Evolutionary conservation across 2,329 filamentous ascomycete species (phyloP).

Genomic region (Fusarium kyushuense): DNA sequence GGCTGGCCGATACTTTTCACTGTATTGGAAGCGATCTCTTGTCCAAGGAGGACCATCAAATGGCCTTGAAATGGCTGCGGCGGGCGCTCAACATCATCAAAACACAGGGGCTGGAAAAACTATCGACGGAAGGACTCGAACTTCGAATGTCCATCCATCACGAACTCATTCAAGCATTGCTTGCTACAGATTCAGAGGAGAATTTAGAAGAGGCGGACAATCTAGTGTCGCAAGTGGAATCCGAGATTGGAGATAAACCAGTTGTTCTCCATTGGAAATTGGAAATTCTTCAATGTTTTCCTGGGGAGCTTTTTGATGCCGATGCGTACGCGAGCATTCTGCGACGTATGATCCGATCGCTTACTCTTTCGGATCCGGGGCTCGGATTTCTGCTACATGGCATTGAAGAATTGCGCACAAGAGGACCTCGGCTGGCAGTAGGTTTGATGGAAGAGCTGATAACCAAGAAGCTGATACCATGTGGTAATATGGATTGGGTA

Average conservation of each 20-base stretch:
- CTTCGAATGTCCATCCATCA: conserved; percentile 76
- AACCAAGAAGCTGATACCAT: conserved; percentile 63
- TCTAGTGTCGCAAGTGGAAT: conserved; percentile 71
- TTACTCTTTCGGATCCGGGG: conserved; percentile 70
- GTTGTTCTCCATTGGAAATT: conserved; percentile 76
- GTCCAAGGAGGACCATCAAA: conserved; percentile 62
- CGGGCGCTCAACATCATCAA: conserved; percentile 72
- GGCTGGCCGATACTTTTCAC: conserved; percentile 75
- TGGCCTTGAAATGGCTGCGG: conserved; percentile 79
- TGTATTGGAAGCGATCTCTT: conserved; percentile 76
- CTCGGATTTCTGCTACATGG: conserved; percentile 76
- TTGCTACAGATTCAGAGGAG: conserved; percentile 61
- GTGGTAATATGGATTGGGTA: conserved; percentile 68
- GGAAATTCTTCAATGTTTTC: conserved; percentile 68
- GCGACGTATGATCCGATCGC: conserved; percentile 68
- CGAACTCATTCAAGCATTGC: conserved; percentile 66
- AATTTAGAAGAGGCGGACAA: conserved; percentile 64
- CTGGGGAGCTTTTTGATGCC: conserved; percentile 62
- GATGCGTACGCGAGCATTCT: conserved; percentile 66
- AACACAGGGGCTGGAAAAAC: conserved; percentile 63
- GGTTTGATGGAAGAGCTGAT: conserved; percentile 74
- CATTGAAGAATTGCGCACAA: conserved; percentile 72
- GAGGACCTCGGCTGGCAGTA: conserved; percentile 62
- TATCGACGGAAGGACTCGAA: conserved; percentile 71
- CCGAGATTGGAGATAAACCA: conserved; percentile 72